A percentile compares a stretch with the other conserved stretches of the same genome.
Evolutionary conservation across 148 eudicot species (phyloP).

Genomic region (Rhododendron williamsianum): DNA sequence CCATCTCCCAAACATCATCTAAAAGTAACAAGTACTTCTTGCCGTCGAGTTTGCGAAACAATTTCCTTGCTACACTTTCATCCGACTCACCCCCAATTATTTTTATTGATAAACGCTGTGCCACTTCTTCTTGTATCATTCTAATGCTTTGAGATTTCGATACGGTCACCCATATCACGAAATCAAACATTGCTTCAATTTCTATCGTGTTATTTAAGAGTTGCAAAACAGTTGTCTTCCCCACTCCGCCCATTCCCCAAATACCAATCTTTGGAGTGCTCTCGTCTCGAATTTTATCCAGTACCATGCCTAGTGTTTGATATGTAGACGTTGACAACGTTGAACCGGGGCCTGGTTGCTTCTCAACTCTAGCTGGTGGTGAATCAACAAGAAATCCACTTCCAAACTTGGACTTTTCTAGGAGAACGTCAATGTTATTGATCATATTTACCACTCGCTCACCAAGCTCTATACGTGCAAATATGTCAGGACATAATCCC

Average conservation of each 20-base stretch:
- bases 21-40: neutral
- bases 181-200: too few species aligned
- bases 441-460: too few species aligned
- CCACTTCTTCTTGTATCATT: neutral
- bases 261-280: too few species aligned
- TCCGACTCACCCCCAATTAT: neutral
- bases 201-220: too few species aligned
- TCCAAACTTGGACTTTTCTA: neutral
- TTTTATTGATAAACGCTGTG: neutral
- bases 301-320: too few species aligned
- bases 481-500: too few species aligned
- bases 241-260: too few species aligned
- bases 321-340: neutral
- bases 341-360: neutral
- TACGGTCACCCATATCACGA: too few species aligned
- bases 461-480: too few species aligned
- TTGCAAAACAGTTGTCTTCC: too few species aligned
- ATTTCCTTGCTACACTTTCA: neutral
- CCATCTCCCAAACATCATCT: slow-evolving; percentile 6
- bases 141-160: neutral
- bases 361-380: neutral
- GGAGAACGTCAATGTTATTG: too few species aligned
- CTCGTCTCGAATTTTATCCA: too few species aligned
- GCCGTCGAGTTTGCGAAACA: neutral
- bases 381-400: neutral